These are phyloP conservation scores for Quercus phellos DNA, from an alignment of 331 rosid species.

Conservation along the genomic window DNA sequence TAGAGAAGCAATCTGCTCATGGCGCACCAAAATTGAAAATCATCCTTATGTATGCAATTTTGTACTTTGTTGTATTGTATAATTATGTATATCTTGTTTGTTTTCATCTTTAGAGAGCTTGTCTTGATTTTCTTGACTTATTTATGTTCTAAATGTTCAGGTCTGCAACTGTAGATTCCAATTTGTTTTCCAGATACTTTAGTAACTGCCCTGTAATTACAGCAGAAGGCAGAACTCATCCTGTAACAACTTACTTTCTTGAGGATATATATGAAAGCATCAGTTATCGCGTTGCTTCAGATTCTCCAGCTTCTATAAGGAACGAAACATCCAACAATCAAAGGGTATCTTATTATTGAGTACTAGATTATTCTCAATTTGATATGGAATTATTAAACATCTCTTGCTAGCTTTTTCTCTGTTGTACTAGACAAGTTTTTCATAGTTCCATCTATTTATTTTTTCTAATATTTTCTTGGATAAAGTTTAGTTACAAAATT, in stretches of 20 bases:
- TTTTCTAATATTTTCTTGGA: neutral
- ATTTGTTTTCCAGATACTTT: conserved; percentile 83
- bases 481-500: no score
- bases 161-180: conserved; percentile 98
- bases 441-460: neutral
- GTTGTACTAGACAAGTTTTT: conserved; percentile 8
- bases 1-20: conserved; percentile 64
- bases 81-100: neutral
- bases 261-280: conserved; percentile 86
- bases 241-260: conserved; percentile 75
- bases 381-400: neutral
- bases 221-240: conserved; percentile 91
- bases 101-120: conserved; percentile 10
- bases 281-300: conserved; percentile 70
- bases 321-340: conserved; percentile 42
- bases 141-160: conserved; percentile 34
- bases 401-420: neutral
- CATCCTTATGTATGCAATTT: conserved; percentile 69
- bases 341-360: conserved; percentile 40
- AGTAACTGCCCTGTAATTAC: conserved; percentile 84
- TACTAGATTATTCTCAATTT: conserved; percentile 8
- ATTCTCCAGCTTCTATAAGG: conserved; percentile 70
- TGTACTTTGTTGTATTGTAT: conserved; percentile 11
- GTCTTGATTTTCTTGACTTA: conserved; percentile 7
- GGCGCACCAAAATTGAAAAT: conserved; percentile 63